Base-by-base conservation (phyloP, 176 grass and related monocot genomes). In the Puccinellia tenuiflora region DNA sequence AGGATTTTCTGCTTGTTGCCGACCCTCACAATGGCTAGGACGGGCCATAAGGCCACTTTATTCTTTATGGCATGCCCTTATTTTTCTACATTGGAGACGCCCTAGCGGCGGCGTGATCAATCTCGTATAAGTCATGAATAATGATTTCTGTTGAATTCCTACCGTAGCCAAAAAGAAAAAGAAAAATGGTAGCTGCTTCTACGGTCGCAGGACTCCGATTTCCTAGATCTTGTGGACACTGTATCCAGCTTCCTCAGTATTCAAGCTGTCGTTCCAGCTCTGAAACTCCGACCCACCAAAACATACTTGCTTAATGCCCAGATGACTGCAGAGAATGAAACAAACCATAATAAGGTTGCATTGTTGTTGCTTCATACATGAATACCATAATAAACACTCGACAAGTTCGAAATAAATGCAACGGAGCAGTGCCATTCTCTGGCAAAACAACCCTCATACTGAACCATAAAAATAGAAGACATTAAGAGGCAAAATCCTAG, bases 231-330 rank as follows among this genome's bases (percentile, higher is more conserved):
- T 99, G 68, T 83, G 78, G 35, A 86, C 63, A 84, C 83, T 93
- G 39, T 86, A 96, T 73, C 89, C 96, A 45, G 84, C 87, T 43
- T 95, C 96, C 85, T 98, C 89, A 22, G 88, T 82, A 63, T 82
- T 88, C 62, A 98, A 84, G 72, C 93, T 74, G 47, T 93, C 91
- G 53, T 87, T 90, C 96, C 96, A 98, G 77, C 83, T 88, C 87
- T 79, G 83, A 77, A 96, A 98, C 66, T 90, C 83, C 42, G 71
- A 83, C 11, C 96, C 96, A 76, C 96, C 96, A 83, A 95, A 93
- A 29, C 91, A 75, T 60, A 96, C 63, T 91, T 93, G 89, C 79
- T 93, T 98, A 87, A 98, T 95, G 56, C 93, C 96, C 51, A 93
- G 83, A 93, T 93, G 81, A 79, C 91, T 98, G 87, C 68, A 78